These are phyloP conservation scores for Debaryomyces hansenii DNA, from an alignment of 805 yeast genomes.

Conservation along the genomic window DNA sequence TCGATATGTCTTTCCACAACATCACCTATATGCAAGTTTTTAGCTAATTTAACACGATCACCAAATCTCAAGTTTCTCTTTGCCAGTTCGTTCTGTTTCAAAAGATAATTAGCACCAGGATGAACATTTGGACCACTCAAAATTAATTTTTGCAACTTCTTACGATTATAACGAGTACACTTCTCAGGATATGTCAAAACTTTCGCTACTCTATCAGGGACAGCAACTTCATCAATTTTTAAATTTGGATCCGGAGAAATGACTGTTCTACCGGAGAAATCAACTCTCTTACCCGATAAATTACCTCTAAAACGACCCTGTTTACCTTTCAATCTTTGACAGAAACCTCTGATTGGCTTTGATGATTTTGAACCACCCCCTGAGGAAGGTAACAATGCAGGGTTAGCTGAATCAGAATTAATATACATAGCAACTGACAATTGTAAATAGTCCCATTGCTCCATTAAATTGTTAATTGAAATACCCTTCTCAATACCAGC, in stretches of 20 bases:
- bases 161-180: slow-evolving; percentile 83
- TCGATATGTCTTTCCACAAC: slow-evolving; percentile 94
- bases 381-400: slow-evolving; percentile 71
- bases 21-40: slow-evolving; percentile 79
- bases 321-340: slow-evolving; percentile 96
- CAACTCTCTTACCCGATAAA: slow-evolving; percentile 97
- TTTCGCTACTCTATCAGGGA: slow-evolving; percentile 95
- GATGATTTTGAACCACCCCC: slow-evolving; percentile 55
- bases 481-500: slow-evolving; percentile 96
- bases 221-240: slow-evolving; percentile 95
- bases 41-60: slow-evolving; percentile 76
- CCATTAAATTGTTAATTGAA: slow-evolving; percentile 90
- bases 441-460: slow-evolving; percentile 98
- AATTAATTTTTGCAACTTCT: slow-evolving; percentile 71
- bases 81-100: slow-evolving; percentile 79
- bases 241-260: slow-evolving; percentile 98
- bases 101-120: slow-evolving; percentile 95
- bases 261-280: slow-evolving; percentile 96
- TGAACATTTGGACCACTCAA: slow-evolving; percentile 83
- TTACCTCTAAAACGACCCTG: slow-evolving; percentile 99
- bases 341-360: slow-evolving; percentile 88
- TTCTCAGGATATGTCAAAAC: slow-evolving; percentile 94
- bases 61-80: slow-evolving; percentile 90
- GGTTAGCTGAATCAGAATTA: slow-evolving; percentile 89
- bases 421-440: slow-evolving; percentile 96